phyloP scores from a whole-genome alignment of 2,329 filamentous ascomycete genomes.

The Aspergillus calidoustus region DNA sequence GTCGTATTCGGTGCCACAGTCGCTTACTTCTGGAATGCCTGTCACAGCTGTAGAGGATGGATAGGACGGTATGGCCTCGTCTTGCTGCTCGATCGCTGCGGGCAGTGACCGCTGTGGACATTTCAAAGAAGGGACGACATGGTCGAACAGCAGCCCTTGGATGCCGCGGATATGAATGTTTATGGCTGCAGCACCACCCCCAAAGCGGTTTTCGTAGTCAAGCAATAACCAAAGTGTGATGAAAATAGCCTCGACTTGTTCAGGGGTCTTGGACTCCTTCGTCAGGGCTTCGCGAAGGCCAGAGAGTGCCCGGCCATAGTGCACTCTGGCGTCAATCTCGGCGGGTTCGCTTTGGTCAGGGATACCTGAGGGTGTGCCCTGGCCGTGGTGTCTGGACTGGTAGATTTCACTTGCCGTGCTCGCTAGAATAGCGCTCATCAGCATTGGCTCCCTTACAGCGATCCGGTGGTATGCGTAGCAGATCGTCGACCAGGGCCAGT shows the following conservation, averaged over 20 bases:
- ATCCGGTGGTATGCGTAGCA: constrained; percentile 34
- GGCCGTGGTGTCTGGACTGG: constrained; percentile 24
- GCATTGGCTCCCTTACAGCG: constrained; percentile 33
- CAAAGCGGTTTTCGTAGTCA: constrained; percentile 35
- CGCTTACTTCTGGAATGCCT: neutral
- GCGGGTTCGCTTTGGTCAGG: constrained; percentile 16
- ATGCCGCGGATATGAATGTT: constrained; percentile 34
- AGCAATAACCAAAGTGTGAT: constrained; percentile 37
- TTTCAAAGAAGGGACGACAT: constrained; percentile 31
- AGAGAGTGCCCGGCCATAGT: constrained; percentile 32
- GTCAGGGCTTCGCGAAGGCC: constrained; percentile 29
- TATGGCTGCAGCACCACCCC: constrained; percentile 29
- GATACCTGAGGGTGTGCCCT: constrained; percentile 11
- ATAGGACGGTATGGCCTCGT: neutral
- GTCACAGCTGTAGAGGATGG: neutral
- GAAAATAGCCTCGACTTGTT: constrained; percentile 32
- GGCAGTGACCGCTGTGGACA: neutral
- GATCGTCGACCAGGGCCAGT: constrained; percentile 35
- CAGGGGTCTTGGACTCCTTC: constrained; percentile 29
- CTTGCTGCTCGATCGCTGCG: neutral
- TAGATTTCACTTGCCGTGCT: constrained; percentile 32
- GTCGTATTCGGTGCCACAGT: neutral
- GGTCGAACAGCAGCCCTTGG: constrained; percentile 29
- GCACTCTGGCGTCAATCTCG: constrained; percentile 27
- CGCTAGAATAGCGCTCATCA: constrained; percentile 37